Conservation (phyloP, 2,329 filamentous ascomycete genomes). For the Cytospora paraplurivora region DNA sequence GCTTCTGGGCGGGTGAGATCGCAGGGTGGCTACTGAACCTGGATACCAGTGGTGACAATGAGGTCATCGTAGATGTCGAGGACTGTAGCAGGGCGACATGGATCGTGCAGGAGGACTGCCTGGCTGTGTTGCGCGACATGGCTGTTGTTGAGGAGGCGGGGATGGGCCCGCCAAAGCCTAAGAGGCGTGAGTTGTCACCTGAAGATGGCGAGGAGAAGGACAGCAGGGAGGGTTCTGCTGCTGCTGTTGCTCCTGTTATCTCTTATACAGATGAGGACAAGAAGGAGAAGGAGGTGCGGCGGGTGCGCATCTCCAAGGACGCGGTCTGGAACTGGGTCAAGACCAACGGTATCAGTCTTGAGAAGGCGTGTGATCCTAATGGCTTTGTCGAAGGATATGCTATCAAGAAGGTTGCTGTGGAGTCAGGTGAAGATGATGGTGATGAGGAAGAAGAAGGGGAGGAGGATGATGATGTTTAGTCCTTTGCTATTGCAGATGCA, state of each 20-base stretch:
- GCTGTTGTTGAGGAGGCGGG: slow-evolving; percentile 64
- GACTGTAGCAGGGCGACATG: slow-evolving; percentile 78
- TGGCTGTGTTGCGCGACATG: slow-evolving; percentile 79
- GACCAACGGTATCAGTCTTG: slow-evolving; percentile 62
- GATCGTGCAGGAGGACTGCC: slow-evolving; percentile 82
- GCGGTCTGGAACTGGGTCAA: slow-evolving; percentile 68
- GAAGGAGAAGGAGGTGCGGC: slow-evolving; percentile 36
- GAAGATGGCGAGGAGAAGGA: slow-evolving; percentile 30
- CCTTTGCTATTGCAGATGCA: neutral
- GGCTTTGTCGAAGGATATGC: slow-evolving; percentile 74
- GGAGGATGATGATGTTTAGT: slow-evolving; percentile 32
- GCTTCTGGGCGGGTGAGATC: slow-evolving; percentile 86
- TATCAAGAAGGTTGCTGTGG: slow-evolving; percentile 43
- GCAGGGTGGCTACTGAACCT: slow-evolving; percentile 64
- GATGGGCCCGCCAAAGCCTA: slow-evolving; percentile 45
- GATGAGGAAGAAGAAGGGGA: slow-evolving; percentile 32
- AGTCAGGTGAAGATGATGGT: neutral
- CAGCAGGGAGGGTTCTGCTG: slow-evolving; percentile 28
- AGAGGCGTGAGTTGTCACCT: slow-evolving; percentile 4
- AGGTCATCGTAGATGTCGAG: slow-evolving; percentile 64
- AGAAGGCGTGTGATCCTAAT: slow-evolving; percentile 68
- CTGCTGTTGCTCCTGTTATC: slow-evolving; percentile 15
- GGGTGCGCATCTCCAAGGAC: slow-evolving; percentile 56
- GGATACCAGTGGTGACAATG: slow-evolving; percentile 39
- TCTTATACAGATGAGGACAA: slow-evolving; percentile 34